These are phyloP conservation scores for carrot (Daucus carota) DNA, from an alignment of 129 eudicot species.

Conservation along the genomic window DH1_v3.0 NC_030381.2:46174001-46174500, in stretches of 20 bases:
- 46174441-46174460: slow-evolving; percentile 34
- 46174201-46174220: slow-evolving; percentile 48
- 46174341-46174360: slow-evolving; percentile 74
- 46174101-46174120: neutral
- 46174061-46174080: neutral
- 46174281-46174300: slow-evolving; percentile 53
- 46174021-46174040: too few relatives aligned
- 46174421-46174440: slow-evolving; percentile 18
- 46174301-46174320: slow-evolving; percentile 75
- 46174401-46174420: slow-evolving; percentile 17
- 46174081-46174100: neutral
- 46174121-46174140: neutral
- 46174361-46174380: slow-evolving; percentile 39
- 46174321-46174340: slow-evolving; percentile 60
- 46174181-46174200: too few relatives aligned
- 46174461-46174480: slow-evolving; percentile 38
- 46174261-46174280: slow-evolving; percentile 53
- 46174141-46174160: neutral
- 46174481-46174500: neutral
- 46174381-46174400: slow-evolving; percentile 22
- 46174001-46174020: too few relatives aligned
- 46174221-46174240: slow-evolving; percentile 54
- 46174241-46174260: slow-evolving; percentile 48
- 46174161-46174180: neutral
- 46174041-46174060: too few relatives aligned